Evolutionary conservation across 1,284 basidiomycete species (phyloP), one percentile per base, ranked within the genome.

Genomic region (Somion occarium): DNA sequence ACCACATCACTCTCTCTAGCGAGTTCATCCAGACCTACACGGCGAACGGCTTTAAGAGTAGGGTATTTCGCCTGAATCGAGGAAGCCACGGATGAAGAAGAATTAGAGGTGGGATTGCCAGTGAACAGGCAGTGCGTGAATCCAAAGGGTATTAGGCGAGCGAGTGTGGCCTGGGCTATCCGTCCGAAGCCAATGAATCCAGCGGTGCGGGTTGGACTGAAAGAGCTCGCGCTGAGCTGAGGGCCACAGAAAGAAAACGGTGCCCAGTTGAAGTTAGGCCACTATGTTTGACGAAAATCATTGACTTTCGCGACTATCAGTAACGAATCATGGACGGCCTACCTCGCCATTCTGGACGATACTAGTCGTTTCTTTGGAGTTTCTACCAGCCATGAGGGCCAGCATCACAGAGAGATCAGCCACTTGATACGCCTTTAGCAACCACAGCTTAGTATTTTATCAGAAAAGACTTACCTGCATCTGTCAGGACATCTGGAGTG

Each of bases 171-270:
- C 59, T 93, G 90, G 0, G 91, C 83, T 59, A 96, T 97, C 43
- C 94, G 85, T 3, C 95, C 96, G 61, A 98, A 98, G 5, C 96
- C 95, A 26, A 98, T 73, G 71, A 98, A 96, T 0, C 93, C 94
- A 2, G 87, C 80, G 1, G 85, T 94, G 51, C 86, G 79, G 0
- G 65, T 74, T 2, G 76, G 75, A 9, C 79, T 73, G 38, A 75
- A 66, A 1, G 69, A 61, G 1, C 78, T 75, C 0, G 80, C 69
- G 65, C 84, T 85, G 4, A 91, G 67, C 64, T 92, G 88, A 0
- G 85, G 87, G 0, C 92, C 93, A 58, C 85, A 90, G 58, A 92
- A 81, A 9, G 73, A 69, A 64, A 88, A 93, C 0, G 94, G 95
- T 1, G 83, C 74, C 91, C 93, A 98, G 3, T 79, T 78, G 50